These are phyloP conservation scores for Trichoderma guizhouense DNA, from an alignment of 2,329 filamentous ascomycete species.

Conservation along the genomic window DNA sequence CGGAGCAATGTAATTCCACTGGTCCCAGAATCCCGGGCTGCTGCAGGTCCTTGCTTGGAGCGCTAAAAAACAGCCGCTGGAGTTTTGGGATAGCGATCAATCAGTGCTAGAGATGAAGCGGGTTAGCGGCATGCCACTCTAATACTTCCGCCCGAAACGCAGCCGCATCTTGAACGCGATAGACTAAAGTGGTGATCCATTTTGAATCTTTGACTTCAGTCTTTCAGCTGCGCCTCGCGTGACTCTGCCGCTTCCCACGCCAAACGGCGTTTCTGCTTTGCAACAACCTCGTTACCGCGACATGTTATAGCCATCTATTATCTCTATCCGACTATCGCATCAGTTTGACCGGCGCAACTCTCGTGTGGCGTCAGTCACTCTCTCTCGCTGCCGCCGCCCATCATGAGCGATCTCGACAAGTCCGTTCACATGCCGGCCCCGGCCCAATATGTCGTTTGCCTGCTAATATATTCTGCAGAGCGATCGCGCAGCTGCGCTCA, in stretches of 20 bases:
- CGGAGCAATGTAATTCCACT: slow-evolving; percentile 19
- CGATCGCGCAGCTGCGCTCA: slow-evolving; percentile 90
- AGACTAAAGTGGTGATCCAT: not conserved
- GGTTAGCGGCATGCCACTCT: slow-evolving; percentile 2
- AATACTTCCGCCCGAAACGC: not conserved
- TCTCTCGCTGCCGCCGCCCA: slow-evolving; percentile 5
- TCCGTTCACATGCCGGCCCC: slow-evolving; percentile 40
- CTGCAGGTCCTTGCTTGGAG: not conserved
- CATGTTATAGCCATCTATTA: slow-evolving; percentile 26
- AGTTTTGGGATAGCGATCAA: not conserved
- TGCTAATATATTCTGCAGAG: slow-evolving; percentile 49
- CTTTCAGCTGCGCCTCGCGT: not conserved
- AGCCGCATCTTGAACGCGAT: not conserved
- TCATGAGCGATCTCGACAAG: slow-evolving; percentile 94
- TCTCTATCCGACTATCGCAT: slow-evolving; percentile 17
- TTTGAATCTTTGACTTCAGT: not conserved
- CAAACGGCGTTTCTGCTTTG: not conserved
- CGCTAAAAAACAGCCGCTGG: not conserved
- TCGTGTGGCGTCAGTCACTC: slow-evolving; percentile 19
- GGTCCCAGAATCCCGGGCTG: not conserved
- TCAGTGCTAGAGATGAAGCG: not conserved
- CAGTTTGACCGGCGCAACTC: slow-evolving; percentile 24
- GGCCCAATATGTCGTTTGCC: slow-evolving; percentile 17
- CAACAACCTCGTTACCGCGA: slow-evolving; percentile 14
- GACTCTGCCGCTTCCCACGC: not conserved